A percentile compares a stretch with the other conserved stretches of the same genome.
Evolutionary conservation across 2,329 filamentous ascomycete genomes (phyloP).

Genomic region (Curvularia hawaiiensis): DNA sequence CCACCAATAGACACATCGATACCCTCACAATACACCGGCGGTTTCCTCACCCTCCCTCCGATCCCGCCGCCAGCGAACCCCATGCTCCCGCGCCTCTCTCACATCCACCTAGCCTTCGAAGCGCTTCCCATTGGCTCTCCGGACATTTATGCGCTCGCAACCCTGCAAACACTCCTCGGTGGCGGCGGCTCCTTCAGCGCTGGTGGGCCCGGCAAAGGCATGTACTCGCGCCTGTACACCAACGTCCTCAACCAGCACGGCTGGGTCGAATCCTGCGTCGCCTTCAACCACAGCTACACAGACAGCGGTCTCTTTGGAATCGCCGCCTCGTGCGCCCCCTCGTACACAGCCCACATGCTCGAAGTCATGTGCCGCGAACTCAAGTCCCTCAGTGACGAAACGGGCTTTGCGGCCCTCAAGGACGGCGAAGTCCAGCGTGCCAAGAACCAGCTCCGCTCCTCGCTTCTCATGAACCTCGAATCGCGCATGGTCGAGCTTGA

Average conservation of each 20-base stretch:
- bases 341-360: conserved; percentile 80
- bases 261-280: conserved; percentile 94
- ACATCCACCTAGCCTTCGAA: conserved; percentile 96
- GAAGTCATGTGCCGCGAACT: conserved; percentile 95
- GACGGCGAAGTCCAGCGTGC: conserved; percentile 83
- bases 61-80: conserved; percentile 80
- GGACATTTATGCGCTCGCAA: conserved; percentile 96
- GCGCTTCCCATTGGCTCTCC: conserved; percentile 86
- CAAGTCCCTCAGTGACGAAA: conserved; percentile 74
- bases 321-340: conserved; percentile 80
- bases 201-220: conserved; percentile 95
- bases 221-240: conserved; percentile 98
- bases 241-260: conserved; percentile 97
- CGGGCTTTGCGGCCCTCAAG: conserved; percentile 74
- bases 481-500: conserved; percentile 97
- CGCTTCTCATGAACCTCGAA: conserved; percentile 96
- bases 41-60: conserved; percentile 83
- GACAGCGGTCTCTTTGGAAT: conserved; percentile 97
- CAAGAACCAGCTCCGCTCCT: conserved; percentile 94
- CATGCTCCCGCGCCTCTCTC: conserved; percentile 78
- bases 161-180: conserved; percentile 91
- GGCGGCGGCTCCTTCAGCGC: conserved; percentile 97
- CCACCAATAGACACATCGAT: conserved; percentile 62
- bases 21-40: conserved; percentile 87
- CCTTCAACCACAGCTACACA: conserved; percentile 97